Conservation (phyloP, 2,329 filamentous ascomycete genomes). For the Colletotrichum sp. region DNA sequence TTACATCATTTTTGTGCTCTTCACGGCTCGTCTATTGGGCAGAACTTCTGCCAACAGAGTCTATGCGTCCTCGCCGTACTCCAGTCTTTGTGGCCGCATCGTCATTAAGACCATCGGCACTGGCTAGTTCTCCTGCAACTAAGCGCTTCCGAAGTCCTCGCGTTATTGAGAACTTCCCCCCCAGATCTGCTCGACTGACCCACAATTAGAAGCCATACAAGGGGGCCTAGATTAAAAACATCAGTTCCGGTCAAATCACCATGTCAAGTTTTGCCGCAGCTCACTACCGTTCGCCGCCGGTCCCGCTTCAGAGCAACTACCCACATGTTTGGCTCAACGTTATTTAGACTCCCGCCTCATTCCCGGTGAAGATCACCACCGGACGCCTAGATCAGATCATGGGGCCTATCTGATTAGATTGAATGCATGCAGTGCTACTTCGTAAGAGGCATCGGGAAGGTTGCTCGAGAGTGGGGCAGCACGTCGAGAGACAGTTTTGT, state of each 20-base stretch:
- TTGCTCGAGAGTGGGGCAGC: background rate
- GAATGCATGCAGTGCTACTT: background rate
- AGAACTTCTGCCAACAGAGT: background rate
- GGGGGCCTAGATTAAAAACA: background rate
- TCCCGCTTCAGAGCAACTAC: background rate
- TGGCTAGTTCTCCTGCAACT: background rate
- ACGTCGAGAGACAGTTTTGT: background rate
- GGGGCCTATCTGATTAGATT: background rate
- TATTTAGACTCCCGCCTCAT: background rate
- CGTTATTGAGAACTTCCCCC: background rate
- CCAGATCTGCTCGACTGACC: background rate
- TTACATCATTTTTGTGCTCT: accelerated
- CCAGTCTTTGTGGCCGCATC: background rate
- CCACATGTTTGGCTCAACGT: background rate
- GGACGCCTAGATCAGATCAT: background rate
- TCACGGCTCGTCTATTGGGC: background rate
- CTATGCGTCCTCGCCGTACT: background rate
- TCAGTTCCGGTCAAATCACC: background rate
- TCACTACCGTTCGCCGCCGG: background rate
- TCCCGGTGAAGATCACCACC: background rate
- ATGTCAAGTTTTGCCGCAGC: background rate
- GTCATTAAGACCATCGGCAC: background rate
- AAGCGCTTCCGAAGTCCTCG: background rate
- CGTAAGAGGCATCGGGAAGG: background rate
- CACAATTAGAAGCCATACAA: accelerated